These are phyloP conservation scores for Suillus plorans DNA, from an alignment of 768 basidiomycete genomes.

Conservation along the genomic window DNA sequence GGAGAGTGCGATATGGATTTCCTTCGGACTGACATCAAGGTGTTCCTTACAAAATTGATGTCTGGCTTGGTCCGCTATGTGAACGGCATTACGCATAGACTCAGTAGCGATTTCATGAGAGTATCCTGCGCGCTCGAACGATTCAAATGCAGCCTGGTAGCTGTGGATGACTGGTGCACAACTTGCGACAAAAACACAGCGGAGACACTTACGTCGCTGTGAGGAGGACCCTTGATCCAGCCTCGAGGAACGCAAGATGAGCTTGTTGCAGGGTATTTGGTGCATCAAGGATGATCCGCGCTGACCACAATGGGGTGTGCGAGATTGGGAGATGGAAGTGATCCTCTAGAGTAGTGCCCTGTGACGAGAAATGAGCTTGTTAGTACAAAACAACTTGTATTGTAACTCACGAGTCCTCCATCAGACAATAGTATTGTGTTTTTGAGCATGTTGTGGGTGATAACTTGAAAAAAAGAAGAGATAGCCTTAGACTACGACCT, in stretches of 20 bases:
- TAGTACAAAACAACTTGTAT: constrained; percentile 5
- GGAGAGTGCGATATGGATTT: constrained; percentile 60
- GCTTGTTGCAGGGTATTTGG: constrained; percentile 54
- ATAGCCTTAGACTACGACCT: not conserved
- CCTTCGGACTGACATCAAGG: constrained; percentile 12
- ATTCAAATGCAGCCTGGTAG: constrained; percentile 63
- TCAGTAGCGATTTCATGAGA: constrained; percentile 38
- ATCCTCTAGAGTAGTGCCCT: constrained; percentile 68
- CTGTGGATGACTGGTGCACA: constrained; percentile 31
- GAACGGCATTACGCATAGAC: constrained; percentile 54
- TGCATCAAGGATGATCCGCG: constrained; percentile 53
- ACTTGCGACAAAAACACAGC: not conserved
- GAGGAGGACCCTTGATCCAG: constrained; percentile 65
- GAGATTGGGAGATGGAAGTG: constrained; percentile 47
- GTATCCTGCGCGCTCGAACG: constrained; percentile 55
- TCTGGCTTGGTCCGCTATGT: constrained; percentile 50
- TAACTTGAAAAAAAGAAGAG: not conserved
- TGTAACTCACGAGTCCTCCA: constrained; percentile 43
- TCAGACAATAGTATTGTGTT: constrained; percentile 26
- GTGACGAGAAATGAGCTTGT: constrained; percentile 1
- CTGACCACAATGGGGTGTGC: constrained; percentile 69
- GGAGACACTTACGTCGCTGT: constrained; percentile 58
- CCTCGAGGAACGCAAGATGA: constrained; percentile 61
- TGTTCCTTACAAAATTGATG: constrained; percentile 31
- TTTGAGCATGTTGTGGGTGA: not conserved